These are phyloP conservation scores for Yamadazyma kitorensis DNA, from an alignment of 805 yeast species.

Conservation along the genomic window DNA sequence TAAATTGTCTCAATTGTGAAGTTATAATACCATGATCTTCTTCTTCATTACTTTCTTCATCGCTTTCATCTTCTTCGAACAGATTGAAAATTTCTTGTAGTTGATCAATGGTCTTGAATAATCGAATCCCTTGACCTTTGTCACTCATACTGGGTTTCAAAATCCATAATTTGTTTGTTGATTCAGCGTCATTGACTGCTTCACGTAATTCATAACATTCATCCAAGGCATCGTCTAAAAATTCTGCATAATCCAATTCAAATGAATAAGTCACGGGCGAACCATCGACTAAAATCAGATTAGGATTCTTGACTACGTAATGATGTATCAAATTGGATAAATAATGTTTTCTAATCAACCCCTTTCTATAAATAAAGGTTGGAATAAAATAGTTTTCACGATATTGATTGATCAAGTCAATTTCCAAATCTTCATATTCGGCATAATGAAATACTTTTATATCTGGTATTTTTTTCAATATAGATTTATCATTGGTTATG, in stretches of 20 bases:
- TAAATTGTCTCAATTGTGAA: constrained; percentile 86
- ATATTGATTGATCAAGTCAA: constrained; percentile 54
- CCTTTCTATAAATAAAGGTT: constrained; percentile 86
- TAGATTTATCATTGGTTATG: constrained; percentile 18
- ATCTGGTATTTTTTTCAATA: constrained; percentile 15
- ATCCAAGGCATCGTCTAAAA: constrained; percentile 88
- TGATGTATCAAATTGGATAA: constrained; percentile 80
- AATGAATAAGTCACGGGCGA: constrained; percentile 75
- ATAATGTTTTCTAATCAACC: constrained; percentile 85
- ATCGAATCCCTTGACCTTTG: constrained; percentile 90
- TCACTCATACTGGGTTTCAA: constrained; percentile 97
- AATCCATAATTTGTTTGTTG: constrained; percentile 70
- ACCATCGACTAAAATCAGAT: constrained; percentile 54
- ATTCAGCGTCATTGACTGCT: constrained; percentile 69
- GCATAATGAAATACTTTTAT: constrained; percentile 68
- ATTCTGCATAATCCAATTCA: constrained; percentile 94
- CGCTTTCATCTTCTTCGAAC: constrained; percentile 66
- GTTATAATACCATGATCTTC: constrained; percentile 67
- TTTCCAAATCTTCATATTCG: constrained; percentile 85
- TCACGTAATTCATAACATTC: constrained; percentile 87
- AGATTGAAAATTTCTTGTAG: constrained; percentile 80
- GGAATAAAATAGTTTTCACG: constrained; percentile 59
- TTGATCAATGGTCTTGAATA: constrained; percentile 75
- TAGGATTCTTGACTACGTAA: constrained; percentile 72
- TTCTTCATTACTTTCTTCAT: constrained; percentile 29